Conservation (phyloP, 1,139 yeast genomes). For the Geotrichum aggregatum region DNA sequence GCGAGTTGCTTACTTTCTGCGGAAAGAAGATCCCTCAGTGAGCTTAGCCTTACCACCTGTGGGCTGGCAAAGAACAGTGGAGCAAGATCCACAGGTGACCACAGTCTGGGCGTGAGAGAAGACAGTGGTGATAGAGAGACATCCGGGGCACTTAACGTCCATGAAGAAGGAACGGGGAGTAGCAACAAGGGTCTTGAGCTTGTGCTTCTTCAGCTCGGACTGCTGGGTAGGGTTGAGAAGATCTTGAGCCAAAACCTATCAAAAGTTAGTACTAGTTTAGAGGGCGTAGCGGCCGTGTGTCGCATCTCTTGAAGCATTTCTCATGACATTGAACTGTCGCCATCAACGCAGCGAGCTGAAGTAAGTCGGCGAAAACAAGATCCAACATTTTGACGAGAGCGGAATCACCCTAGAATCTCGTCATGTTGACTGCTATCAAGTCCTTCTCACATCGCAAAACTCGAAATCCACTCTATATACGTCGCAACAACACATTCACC, state of each 20-base stretch:
- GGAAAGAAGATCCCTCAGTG: constrained; percentile 98
- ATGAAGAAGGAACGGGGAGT: constrained; percentile 98
- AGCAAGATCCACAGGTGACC: constrained; percentile 97
- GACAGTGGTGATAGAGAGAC: constrained; percentile 97
- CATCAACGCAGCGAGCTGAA: not conserved
- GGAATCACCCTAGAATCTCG: constrained; percentile 6
- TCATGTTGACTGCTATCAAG: not conserved
- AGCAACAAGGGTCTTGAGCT: constrained; percentile 95
- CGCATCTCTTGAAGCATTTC: constrained; percentile 10
- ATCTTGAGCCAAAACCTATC: constrained; percentile 91
- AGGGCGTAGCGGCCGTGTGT: constrained; percentile 3
- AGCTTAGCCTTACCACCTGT: constrained; percentile 99
- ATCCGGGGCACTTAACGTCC: constrained; percentile 99
- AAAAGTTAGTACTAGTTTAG: constrained; percentile 2
- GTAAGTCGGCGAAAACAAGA: not conserved
- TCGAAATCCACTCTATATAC: constrained; percentile 6
- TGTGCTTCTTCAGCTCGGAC: constrained; percentile 94
- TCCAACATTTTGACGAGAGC: not conserved
- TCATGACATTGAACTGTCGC: not conserved
- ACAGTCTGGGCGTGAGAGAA: constrained; percentile 99
- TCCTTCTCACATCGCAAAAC: not conserved
- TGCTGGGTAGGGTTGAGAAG: constrained; percentile 96
- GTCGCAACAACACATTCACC: constrained; percentile 2
- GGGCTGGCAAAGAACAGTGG: constrained; percentile 97
- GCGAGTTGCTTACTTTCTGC: constrained; percentile 72